phyloP scores from a whole-genome alignment of 352 stramenopile genomes.

The Globisporangium apiculatum region DNA sequence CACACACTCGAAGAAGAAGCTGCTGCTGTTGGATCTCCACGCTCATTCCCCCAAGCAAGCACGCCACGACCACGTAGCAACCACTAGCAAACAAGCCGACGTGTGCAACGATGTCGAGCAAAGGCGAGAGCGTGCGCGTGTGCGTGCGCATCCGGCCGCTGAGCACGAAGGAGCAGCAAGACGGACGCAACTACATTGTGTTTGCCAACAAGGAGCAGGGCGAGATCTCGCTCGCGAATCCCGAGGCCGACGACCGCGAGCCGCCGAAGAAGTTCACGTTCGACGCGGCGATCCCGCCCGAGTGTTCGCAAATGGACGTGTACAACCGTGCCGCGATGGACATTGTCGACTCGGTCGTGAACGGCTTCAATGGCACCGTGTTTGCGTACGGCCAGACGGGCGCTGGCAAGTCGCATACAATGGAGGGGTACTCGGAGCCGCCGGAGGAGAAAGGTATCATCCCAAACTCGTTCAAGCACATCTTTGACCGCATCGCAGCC shows the following conservation, averaged over 20 bases:
- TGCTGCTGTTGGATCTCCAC: no score
- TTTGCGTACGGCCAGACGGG: constrained; percentile 44
- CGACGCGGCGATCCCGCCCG: constrained; percentile 93
- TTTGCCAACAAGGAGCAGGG: constrained; percentile 87
- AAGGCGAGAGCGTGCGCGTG: constrained; percentile 93
- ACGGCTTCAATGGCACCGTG: constrained; percentile 11
- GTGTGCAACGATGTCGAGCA: constrained; percentile 31
- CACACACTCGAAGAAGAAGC: no score
- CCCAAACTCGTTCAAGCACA: constrained; percentile 85
- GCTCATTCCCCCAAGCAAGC: no score
- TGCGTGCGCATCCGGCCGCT: constrained; percentile 95
- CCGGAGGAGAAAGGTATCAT: constrained; percentile 82
- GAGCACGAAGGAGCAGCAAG: constrained; percentile 92
- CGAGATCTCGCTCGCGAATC: constrained; percentile 88
- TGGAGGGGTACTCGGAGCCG: constrained; percentile 74
- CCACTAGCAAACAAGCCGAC: no score
- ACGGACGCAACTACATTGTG: constrained; percentile 76
- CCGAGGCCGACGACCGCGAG: constrained; percentile 50
- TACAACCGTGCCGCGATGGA: constrained; percentile 87
- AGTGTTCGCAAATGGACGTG: constrained; percentile 91
- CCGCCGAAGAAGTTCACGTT: constrained; percentile 95
- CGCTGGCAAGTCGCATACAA: constrained; percentile 84
- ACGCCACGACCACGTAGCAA: no score
- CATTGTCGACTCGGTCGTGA: constrained; percentile 74
- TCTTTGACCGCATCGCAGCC: constrained; percentile 84